Evolutionary conservation across 2,329 filamentous ascomycete species (phyloP).

Genomic region (Aspergillus tubingensis): DNA sequence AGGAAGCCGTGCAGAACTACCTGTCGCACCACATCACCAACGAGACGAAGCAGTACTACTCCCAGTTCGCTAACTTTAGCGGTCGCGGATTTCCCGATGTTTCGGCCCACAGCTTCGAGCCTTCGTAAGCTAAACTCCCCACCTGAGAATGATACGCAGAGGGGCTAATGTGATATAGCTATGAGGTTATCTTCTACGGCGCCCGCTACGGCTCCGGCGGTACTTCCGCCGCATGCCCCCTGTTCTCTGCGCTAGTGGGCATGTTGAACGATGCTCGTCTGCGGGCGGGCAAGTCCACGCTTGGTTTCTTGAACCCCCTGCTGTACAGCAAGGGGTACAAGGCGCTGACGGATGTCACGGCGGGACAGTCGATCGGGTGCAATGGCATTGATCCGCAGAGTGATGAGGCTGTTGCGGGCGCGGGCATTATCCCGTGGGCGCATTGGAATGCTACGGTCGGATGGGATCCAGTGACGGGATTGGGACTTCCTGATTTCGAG

Average conservation of each 20-base stretch:
- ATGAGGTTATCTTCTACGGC: constrained; percentile 19
- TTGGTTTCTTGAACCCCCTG: constrained; percentile 62
- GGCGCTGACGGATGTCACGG: constrained; percentile 52
- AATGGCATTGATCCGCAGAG: constrained; percentile 34
- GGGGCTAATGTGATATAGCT: neutral
- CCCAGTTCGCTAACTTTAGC: constrained; percentile 52
- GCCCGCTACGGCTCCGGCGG: constrained; percentile 19
- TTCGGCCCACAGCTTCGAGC: constrained; percentile 56
- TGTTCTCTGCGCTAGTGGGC: constrained; percentile 56
- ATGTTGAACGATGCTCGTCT: constrained; percentile 6
- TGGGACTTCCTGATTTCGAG: constrained; percentile 32
- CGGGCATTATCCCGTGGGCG: constrained; percentile 27
- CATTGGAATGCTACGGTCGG: constrained; percentile 36
- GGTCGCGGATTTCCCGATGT: constrained; percentile 61
- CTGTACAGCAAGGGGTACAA: constrained; percentile 52
- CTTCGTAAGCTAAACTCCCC: constrained; percentile 31
- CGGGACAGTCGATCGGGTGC: constrained; percentile 38
- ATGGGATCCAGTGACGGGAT: constrained; percentile 46
- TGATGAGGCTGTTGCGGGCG: constrained; percentile 20
- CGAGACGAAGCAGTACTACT: constrained; percentile 40
- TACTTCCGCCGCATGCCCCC: constrained; percentile 52
- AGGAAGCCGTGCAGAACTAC: constrained; percentile 48
- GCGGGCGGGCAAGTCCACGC: constrained; percentile 46
- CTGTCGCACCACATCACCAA: constrained; percentile 28
- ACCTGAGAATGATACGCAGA: no score